Base-by-base conservation (phyloP, 2,329 filamentous ascomycete species). In the Aspergillus pseudoviridinutans region DNA sequence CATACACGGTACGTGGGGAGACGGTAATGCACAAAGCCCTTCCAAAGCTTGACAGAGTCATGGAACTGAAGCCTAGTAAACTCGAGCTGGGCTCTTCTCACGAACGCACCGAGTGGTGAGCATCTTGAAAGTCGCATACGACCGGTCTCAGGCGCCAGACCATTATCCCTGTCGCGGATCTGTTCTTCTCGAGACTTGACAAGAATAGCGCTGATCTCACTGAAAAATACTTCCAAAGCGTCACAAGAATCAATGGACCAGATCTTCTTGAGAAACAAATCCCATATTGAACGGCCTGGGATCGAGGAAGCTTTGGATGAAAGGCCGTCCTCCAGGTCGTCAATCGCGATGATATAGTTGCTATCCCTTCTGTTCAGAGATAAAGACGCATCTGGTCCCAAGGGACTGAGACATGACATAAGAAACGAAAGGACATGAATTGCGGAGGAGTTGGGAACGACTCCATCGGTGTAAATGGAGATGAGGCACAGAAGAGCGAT, bases 231-330 rank as follows among this genome's bases (percentile, higher is more conserved):
- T 67, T 92, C 86, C n/a, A 97, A 76, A 0, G 87, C 84, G 74
- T 97, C 85, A 10, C 95, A 82, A 22, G 89, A 93, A 68, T 92
- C 86, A 63, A 97, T 85, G 17, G 82, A 81, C 93, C 94, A 97
- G 25, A 97, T 78, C 61, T 87, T 88, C 55, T 85, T 84, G 12
- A 97, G 81, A 56, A 97, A 90, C 2, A 89, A 78, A 69, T 97
- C 92, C 86, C 92, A 94, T n/a, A 97, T 76, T n/a, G 84, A 88
- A 50, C 89, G 83, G 2, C 91, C 91, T 0, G 91, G 89, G 56
- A 91, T 76, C 8, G 74, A 79, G 1, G 82, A 84, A 12, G 74
- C 66, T 60, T 77, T 78, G 35, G 59, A 55, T 24, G 76, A 73
- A 4, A 82, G 74, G 3, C 77, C 73, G 60, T 77, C 68, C 64